phyloP scores from a whole-genome alignment of 2,329 filamentous ascomycete genomes.

The Talaromyces rugulosus region DNA sequence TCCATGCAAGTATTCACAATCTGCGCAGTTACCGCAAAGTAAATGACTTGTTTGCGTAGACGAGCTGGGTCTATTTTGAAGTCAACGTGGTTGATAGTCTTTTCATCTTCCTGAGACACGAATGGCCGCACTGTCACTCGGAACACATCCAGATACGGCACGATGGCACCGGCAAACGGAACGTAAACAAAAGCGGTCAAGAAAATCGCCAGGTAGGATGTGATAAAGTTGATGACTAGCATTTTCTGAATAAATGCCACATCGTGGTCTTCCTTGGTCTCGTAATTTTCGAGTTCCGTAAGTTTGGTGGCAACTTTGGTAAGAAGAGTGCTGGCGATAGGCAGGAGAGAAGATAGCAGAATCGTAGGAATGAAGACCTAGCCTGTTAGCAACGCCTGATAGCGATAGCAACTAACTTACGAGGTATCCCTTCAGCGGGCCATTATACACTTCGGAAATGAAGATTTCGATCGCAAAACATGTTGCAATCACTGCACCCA shows the following conservation, averaged over 20 bases:
- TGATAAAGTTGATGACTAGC: slow-evolving; percentile 97
- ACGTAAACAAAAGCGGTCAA: slow-evolving; percentile 94
- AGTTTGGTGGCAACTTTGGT: slow-evolving; percentile 73
- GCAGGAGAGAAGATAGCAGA: slow-evolving; percentile 75
- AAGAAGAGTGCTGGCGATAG: slow-evolving; percentile 76
- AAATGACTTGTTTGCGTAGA: slow-evolving; percentile 88
- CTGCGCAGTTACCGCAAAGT: slow-evolving; percentile 94
- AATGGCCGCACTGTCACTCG: slow-evolving; percentile 70
- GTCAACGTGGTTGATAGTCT: slow-evolving; percentile 47
- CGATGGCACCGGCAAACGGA: slow-evolving; percentile 79
- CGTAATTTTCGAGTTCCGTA: slow-evolving; percentile 87
- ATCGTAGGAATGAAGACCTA: slow-evolving; percentile 86
- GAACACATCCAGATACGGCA: slow-evolving; percentile 88
- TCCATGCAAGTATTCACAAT: slow-evolving; percentile 86
- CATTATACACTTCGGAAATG: slow-evolving; percentile 89
- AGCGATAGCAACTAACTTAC: slow-evolving; percentile 46
- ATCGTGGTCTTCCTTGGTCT: slow-evolving; percentile 78
- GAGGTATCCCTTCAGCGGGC: slow-evolving; percentile 80
- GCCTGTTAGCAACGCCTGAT: slow-evolving; percentile 1
- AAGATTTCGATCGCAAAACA: slow-evolving; percentile 97
- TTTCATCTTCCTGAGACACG: slow-evolving; percentile 68
- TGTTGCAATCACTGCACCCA: slow-evolving; percentile 81
- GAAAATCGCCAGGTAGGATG: slow-evolving; percentile 85
- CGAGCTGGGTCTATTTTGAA: slow-evolving; percentile 83
- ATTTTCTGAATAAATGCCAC: slow-evolving; percentile 86